Evolutionary conservation across 495 filamentous ascomycete genomes (phyloP), one percentile per base, ranked within the genome.

Genomic region (Lasiosphaeria ovina): DNA sequence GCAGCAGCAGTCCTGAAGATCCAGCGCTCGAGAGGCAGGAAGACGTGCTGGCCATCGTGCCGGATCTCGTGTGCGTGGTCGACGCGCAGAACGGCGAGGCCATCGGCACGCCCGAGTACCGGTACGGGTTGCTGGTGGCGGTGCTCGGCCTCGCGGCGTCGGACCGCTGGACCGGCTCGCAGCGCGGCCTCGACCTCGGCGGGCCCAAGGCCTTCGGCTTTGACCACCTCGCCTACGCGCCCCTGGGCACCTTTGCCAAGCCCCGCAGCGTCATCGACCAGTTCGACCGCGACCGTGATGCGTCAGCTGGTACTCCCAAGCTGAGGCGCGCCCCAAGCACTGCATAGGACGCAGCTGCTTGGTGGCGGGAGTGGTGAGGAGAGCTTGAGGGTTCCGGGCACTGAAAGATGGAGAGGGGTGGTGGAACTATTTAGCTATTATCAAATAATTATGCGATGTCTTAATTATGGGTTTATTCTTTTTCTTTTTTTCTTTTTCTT

Each of bases 21-120:
- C 36, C 38, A 0, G 62, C 64, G 31, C 35, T 61, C 3, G 72
- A 77, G 55, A 69, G 61, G 51, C 74, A 74, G 35, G 76, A 80
- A 48, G 75, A 77, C 51, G 71, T 83, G 1, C 52, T 88, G 9
- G 83, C 84, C 0, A 76, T 81, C 3, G 83, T 85, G 12, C 85
- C 86, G 0, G 86, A 88, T 62, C 68, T 89, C 1, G 85, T 89
- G 59, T 71, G 77, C 7, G 77, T 87, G 8, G 77, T 89, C 33
- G 85, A 89, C 58, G 76, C 80, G 7, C 79, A 81, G 57, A 85
- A 81, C 35, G 85, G 85, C 34, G 77, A 80, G 52, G 82, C 83
- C 0, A 72, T 89, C 2, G 86, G 85, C 6, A 81, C 83, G 6
- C 79, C 83, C 0, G 85, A 89, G 64, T 87, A 83, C 67, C 68